Base-by-base conservation (phyloP, 176 grass and related monocot genomes). In the Paspalum notatum region DNA sequence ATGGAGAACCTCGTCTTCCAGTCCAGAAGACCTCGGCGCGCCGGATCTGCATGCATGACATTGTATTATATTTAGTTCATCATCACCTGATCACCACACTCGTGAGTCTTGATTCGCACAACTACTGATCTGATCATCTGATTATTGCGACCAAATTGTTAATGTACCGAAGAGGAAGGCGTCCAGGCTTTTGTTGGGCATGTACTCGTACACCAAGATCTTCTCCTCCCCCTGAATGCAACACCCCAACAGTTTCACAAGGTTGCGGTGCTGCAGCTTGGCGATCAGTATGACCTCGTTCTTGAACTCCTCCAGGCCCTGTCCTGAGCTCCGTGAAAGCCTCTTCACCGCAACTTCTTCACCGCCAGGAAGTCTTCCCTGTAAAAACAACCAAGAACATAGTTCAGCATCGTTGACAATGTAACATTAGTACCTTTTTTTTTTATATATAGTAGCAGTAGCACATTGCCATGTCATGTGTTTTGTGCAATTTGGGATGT, bases 161-260 rank as follows among this genome's bases (percentile, higher is more conserved):
- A 32, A 32, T 47, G 21, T 84, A 90, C 83, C 89, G 60, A 94
- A 94, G 68, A 94, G 80, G 63, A 91, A 89, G 0, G 62, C 82
- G 66, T 94, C 92, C 45, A 94, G 76, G 77, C 92, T 94, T 76
- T 79, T 82, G 68, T 94, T 91, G 45, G 92, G 86, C 82, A 94
- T 86, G 68, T 89, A 91, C 73, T 94, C 92, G 60, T 94, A 94
- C 1, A 94, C 85, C 53, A 94, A n/a, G 12, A 94, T 91, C 77
- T 85, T 94, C 75, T 94, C 92, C 26, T 85, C 68, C 11, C 80
- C 68, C 60, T 94, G 73, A 44, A 94, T 82, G 89, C 92, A 94
- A 47, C 83, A 94, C 0, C 92, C 92, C 0, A 94, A 43, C 45
- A 91, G 9, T 25, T 45, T 75, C 0, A 94, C 92, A 1, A 94